Evolutionary conservation across 148 eudicot genomes (phyloP), one percentile per base, ranked within the genome.

Genomic region (Chenopodium suecicum): DNA sequence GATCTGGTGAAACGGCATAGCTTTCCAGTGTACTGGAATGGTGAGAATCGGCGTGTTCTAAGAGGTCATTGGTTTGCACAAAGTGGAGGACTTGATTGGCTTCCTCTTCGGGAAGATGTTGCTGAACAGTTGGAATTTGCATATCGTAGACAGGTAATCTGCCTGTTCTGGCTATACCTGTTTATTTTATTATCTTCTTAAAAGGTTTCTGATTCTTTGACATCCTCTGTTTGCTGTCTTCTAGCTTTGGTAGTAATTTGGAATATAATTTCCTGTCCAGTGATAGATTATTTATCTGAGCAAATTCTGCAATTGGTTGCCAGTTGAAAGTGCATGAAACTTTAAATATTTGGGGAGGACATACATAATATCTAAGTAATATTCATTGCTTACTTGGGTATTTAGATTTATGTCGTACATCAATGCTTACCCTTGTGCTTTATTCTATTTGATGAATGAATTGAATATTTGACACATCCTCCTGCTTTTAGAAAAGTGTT

Each of bases 1-100:
- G 99, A 96, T 90, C 88, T 96, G 89, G 73, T 86, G 52, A 92
- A 86, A 85, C 90, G 98, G 80, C 97, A 96, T 80, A 84, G 93
- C 82, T 94, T 94, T 85, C 99, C 99, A 64, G 99, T 96, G 78
- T 96, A 96, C 78, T 96, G 99, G 99, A 87, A 84, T 85, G 99
- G 97, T 80, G 98, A 94, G 82, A 85, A 90, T 88, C 86, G 99
- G 47, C 97, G 99, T 72, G 99, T 94, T 79, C 75, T 96, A 79
- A 89, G 99, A 86, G 99, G 99, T 83, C 99, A 96, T 74, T 96
- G 99, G 99, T 94, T 96, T 87, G 99, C 97, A 65, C 92, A 92
- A 84, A 96, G 88, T 88, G 93, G 91, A 65, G 93, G 95, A 27
- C 93, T 91, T 74, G 97, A 92, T 89, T 96, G 99, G 99, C 94